Evolutionary conservation across 805 yeast genomes (phyloP).

Genomic region (Saccharomycopsis fibuligera): DNA sequence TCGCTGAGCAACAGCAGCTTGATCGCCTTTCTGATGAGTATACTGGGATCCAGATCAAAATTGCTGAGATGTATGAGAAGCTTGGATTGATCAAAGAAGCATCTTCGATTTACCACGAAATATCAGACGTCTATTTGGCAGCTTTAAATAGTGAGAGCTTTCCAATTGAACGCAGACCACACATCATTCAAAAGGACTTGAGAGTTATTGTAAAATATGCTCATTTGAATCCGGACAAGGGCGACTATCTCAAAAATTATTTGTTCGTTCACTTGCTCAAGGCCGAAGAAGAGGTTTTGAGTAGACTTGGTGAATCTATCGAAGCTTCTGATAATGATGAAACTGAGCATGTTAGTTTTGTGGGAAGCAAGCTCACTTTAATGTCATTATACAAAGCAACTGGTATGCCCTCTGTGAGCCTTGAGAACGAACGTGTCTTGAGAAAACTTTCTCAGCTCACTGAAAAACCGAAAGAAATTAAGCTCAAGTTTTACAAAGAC

Average conservation of each 20-base stretch:
- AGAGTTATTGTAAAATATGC: slow-evolving; percentile 62
- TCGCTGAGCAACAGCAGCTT: slow-evolving; percentile 47
- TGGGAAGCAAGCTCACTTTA: background rate
- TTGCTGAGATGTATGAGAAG: slow-evolving; percentile 81
- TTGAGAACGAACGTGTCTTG: background rate
- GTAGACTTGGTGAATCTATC: slow-evolving; percentile 29
- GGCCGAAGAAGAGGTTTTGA: slow-evolving; percentile 60
- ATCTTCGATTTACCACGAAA: slow-evolving; percentile 56
- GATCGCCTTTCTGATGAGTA: slow-evolving; percentile 66
- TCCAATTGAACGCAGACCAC: slow-evolving; percentile 38
- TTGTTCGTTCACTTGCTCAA: slow-evolving; percentile 55
- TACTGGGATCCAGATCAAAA: slow-evolving; percentile 83
- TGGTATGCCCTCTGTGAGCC: background rate
- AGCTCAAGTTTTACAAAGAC: too few species aligned
- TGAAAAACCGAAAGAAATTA: too few species aligned
- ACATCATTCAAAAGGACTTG: slow-evolving; percentile 61
- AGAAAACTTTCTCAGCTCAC: too few species aligned
- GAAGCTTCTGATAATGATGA: background rate
- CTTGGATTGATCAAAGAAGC: slow-evolving; percentile 60
- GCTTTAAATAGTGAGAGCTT: slow-evolving; percentile 39
- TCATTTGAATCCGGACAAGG: slow-evolving; percentile 44
- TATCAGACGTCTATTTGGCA: slow-evolving; percentile 52
- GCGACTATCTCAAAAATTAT: slow-evolving; percentile 47
- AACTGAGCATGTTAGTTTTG: too few species aligned
- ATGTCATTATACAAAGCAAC: background rate